Conservation (phyloP, 1,139 yeast species). For the Ogataea hybrid region DNA sequence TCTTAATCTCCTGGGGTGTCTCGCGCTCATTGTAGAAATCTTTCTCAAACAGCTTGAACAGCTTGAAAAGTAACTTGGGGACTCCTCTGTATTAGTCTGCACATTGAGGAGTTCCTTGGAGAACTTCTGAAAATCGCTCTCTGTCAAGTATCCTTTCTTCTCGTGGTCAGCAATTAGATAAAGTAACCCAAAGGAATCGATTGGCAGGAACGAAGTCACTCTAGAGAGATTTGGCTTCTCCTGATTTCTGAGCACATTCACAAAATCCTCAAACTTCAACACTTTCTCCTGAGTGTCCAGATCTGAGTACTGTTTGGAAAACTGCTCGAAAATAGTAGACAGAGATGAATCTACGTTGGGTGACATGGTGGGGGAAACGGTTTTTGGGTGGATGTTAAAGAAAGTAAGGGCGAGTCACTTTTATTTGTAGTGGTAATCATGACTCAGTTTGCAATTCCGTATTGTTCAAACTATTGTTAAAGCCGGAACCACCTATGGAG, state of each 20-base stretch:
- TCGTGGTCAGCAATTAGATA: conserved; percentile 64
- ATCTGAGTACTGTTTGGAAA: conserved; percentile 26
- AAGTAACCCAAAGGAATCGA: conserved; percentile 43
- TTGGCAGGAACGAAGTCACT: conserved; percentile 26
- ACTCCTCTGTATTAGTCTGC: conserved; percentile 47
- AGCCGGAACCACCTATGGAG: conserved; percentile 11
- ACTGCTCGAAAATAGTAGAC: conserved; percentile 23
- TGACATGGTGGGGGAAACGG: conserved; percentile 3
- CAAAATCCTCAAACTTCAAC: conserved; percentile 28
- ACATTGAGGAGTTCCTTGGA: conserved; percentile 51
- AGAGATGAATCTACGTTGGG: conserved; percentile 18
- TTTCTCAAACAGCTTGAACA: conserved; percentile 39
- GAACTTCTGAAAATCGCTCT: conserved; percentile 59
- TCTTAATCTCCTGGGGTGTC: conserved; percentile 10
- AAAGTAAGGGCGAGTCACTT: conserved; percentile 5
- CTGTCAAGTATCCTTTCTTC: conserved; percentile 59
- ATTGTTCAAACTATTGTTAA: conserved; percentile 8
- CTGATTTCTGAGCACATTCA: conserved; percentile 21
- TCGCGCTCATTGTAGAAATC: conserved; percentile 28
- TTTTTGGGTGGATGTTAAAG: conserved; percentile 3
- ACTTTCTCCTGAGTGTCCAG: conserved; percentile 19
- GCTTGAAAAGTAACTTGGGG: conserved; percentile 35
- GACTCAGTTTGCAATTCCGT: conserved; percentile 1
- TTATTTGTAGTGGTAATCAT: conserved; percentile 11
- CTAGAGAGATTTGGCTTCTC: conserved; percentile 26